A percentile compares a stretch with the other conserved stretches of the same genome.
Evolutionary conservation across 2,329 filamentous ascomycete species (phyloP).

Genomic region (Phialemoniopsis sp.): DNA sequence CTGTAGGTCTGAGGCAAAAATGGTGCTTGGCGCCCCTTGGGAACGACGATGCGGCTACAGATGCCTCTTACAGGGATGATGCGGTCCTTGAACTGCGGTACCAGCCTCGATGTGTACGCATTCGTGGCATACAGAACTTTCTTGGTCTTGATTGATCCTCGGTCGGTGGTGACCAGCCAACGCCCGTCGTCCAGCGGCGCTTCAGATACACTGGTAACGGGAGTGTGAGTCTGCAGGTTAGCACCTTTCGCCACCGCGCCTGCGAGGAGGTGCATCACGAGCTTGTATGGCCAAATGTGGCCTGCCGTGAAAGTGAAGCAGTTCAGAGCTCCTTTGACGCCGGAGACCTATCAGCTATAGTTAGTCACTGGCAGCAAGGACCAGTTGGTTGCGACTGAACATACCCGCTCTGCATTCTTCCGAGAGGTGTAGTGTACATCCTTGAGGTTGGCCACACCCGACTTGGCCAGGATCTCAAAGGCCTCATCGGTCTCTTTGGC

Average conservation of each 20-base stretch:
- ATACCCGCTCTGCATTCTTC: slow-evolving; percentile 5
- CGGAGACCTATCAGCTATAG: slow-evolving; percentile 15
- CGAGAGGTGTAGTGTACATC: slow-evolving; percentile 20
- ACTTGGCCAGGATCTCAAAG: slow-evolving; percentile 21
- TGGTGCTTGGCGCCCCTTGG: neutral
- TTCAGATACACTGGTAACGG: slow-evolving; percentile 10
- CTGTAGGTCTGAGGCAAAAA: slow-evolving; percentile 3
- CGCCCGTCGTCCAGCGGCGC: slow-evolving; percentile 2
- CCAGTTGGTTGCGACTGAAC: neutral
- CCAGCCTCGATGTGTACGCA: slow-evolving; percentile 18
- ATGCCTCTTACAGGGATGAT: slow-evolving; percentile 8
- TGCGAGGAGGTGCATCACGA: slow-evolving; percentile 17
- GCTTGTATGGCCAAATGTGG: slow-evolving; percentile 22
- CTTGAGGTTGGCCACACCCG: slow-evolving; percentile 16
- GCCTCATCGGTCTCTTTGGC: slow-evolving; percentile 13
- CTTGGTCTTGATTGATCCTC: slow-evolving; percentile 11
- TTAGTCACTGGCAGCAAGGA: neutral
- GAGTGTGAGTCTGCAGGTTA: slow-evolving; percentile 18
- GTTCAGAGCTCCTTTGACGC: slow-evolving; percentile 26
- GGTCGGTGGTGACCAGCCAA: slow-evolving; percentile 7
- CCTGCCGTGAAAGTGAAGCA: slow-evolving; percentile 20
- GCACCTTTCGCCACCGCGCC: slow-evolving; percentile 9
- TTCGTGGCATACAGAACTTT: slow-evolving; percentile 22
- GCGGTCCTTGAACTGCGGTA: slow-evolving; percentile 14
- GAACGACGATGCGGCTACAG: slow-evolving; percentile 7